phyloP scores from a whole-genome alignment of 257 asterid genomes.

The Coffea canephora region DNA sequence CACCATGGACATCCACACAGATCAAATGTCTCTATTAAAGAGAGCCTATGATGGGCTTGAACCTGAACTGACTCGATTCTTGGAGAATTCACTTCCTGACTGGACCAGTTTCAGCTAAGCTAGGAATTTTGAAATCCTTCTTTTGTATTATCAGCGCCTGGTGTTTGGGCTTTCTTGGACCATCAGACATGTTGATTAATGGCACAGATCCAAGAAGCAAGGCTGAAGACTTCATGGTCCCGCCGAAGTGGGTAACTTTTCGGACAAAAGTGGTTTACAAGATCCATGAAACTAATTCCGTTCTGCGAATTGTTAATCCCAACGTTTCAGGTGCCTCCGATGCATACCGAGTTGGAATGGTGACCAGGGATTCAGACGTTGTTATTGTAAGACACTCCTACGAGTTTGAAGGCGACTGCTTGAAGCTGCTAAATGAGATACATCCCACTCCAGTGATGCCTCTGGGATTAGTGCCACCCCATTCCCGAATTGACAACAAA shows the following conservation, averaged over 20 bases:
- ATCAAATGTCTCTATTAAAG: conserved; percentile 16
- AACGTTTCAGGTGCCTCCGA: conserved; percentile 3
- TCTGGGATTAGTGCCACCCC: conserved; percentile 20
- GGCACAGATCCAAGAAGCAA: neutral
- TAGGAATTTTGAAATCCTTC: neutral
- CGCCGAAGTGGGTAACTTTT: conserved; percentile 32
- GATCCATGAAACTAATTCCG: neutral
- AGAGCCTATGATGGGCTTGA: conserved; percentile 30
- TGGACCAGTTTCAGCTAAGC: conserved; percentile 12
- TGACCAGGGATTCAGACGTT: neutral
- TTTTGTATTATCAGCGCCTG: conserved; percentile 15
- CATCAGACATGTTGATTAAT: neutral
- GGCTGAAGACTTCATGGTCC: conserved; percentile 12
- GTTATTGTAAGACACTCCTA: neutral
- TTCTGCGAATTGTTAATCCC: neutral
- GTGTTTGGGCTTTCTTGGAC: neutral
- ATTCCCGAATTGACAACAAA: neutral
- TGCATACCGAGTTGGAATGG: neutral
- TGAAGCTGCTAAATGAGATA: neutral
- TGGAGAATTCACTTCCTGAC: conserved; percentile 21
- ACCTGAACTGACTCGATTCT: neutral
- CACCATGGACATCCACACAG: conserved; percentile 24
- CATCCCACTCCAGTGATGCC: conserved; percentile 17
- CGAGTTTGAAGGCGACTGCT: conserved; percentile 16
- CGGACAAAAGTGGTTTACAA: conserved; percentile 12